Evolutionary conservation across 768 basidiomycete species (phyloP).

Genomic region (Mycena maculata): DNA sequence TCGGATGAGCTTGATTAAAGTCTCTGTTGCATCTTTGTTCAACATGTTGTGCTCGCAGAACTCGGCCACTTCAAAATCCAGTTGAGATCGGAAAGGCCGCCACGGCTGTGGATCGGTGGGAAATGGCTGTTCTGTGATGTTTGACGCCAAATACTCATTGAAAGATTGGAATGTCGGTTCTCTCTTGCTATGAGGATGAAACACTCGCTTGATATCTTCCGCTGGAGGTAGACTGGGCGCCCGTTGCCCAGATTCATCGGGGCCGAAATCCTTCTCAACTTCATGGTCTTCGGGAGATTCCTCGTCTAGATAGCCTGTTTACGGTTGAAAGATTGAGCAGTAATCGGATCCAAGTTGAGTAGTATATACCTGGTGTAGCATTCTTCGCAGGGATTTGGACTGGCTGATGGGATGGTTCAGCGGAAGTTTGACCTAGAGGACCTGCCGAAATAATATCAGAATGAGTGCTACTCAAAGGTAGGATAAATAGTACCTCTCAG

Average conservation of each 20-base stretch:
- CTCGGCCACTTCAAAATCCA: constrained; percentile 16
- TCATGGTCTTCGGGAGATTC: neutral
- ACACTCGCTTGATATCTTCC: constrained; percentile 10
- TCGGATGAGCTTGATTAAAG: constrained; percentile 2
- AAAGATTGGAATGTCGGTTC: neutral
- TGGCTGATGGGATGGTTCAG: no score
- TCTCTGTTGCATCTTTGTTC: neutral
- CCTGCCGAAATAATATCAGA: no score
- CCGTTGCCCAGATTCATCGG: neutral
- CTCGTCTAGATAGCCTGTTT: no score
- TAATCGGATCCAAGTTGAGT: no score
- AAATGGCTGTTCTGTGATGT: neutral
- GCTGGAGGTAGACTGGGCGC: neutral
- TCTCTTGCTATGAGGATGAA: constrained; percentile 22
- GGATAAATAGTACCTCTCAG: no score
- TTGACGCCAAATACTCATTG: neutral
- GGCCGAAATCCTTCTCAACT: neutral
- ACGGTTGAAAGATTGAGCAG: no score
- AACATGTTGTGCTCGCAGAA: constrained; percentile 5
- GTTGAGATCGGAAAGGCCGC: constrained; percentile 6
- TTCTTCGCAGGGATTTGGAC: no score
- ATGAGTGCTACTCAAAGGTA: no score
- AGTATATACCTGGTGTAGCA: no score
- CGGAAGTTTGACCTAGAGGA: no score
- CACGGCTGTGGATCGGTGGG: constrained; percentile 2